Conservation (phyloP, 139 green algal species). For the Tetradesmus lagerheimii region DNA sequence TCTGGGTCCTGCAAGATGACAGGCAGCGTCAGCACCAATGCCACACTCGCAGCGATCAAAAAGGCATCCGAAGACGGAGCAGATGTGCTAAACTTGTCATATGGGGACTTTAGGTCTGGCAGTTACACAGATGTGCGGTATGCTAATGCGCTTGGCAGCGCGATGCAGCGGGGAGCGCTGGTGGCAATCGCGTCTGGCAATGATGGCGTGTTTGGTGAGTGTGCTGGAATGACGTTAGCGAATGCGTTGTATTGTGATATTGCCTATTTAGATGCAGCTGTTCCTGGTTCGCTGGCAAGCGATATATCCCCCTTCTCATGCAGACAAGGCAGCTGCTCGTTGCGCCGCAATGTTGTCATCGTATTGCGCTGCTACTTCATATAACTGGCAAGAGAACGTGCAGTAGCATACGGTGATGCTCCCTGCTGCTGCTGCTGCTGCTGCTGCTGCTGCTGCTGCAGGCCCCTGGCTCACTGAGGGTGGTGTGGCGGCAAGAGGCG, state of each 20-base stretch:
- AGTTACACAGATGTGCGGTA: neutral
- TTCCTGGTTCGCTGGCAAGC: too few species aligned
- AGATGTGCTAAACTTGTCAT: slow-evolving; percentile 13
- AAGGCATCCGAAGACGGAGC: neutral
- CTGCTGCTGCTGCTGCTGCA: neutral
- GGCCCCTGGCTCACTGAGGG: slow-evolving; percentile 24
- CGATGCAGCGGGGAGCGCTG: neutral
- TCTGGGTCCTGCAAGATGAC: neutral
- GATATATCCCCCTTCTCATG: too few species aligned
- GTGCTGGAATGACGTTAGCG: too few species aligned
- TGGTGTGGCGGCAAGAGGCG: neutral
- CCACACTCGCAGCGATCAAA: neutral
- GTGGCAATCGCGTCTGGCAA: slow-evolving; percentile 19
- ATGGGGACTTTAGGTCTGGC: neutral
- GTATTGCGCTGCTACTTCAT: too few species aligned
- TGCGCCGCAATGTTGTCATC: too few species aligned
- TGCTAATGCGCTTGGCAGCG: neutral
- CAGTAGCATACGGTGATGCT: neutral
- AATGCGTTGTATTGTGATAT: too few species aligned
- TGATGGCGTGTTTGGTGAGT: neutral
- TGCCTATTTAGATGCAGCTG: too few species aligned
- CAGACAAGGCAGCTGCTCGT: too few species aligned
- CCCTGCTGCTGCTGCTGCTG: neutral
- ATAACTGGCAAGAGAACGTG: too few species aligned
- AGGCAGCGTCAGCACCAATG: slow-evolving; percentile 30